phyloP scores from a whole-genome alignment of 2,329 filamentous ascomycete genomes.

The Colletotrichum viniferum region DNA sequence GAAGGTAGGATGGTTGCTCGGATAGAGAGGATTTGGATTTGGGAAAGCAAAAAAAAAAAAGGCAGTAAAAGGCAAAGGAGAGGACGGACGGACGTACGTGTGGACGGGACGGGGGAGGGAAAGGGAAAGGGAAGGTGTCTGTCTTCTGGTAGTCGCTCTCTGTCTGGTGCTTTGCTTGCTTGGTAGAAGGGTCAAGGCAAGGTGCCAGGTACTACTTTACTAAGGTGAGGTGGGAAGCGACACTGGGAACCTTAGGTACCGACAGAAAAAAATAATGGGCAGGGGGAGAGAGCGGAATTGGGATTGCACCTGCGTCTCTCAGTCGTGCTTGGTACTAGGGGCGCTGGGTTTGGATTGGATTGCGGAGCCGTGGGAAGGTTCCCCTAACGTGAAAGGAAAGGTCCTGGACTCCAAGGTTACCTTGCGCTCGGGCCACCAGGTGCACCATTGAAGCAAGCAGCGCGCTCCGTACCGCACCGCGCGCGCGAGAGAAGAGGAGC shows the following conservation, averaged over 20 bases:
- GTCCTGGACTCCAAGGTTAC: conserved; percentile 12
- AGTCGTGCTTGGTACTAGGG: not conserved
- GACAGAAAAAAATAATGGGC: not conserved
- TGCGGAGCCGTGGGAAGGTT: conserved; percentile 19
- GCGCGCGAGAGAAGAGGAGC: not conserved
- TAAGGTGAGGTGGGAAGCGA: not conserved
- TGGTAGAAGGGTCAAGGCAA: not conserved
- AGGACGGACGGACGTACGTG: conserved; percentile 14
- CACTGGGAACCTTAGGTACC: not conserved
- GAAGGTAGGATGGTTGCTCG: conserved; percentile 14
- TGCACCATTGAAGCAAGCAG: conserved; percentile 13
- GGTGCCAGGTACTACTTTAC: not conserved
- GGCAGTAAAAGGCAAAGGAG: conserved; percentile 17
- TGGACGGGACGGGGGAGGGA: conserved; percentile 7
- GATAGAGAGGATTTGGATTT: conserved; percentile 21
- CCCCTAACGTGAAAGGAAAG: conserved; percentile 20
- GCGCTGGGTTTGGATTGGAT: conserved; percentile 11
- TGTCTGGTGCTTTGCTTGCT: not conserved
- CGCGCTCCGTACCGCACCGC: not conserved
- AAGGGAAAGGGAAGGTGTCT: conserved; percentile 5
- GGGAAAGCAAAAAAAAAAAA: conserved; percentile 21
- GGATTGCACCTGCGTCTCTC: conserved; percentile 2
- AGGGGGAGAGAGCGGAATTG: not conserved
- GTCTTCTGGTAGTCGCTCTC: not conserved
- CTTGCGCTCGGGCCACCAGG: conserved; percentile 11